Evolutionary conservation across 2,329 filamentous ascomycete species (phyloP).

Genomic region (Scedosporium aurantiacum): DNA sequence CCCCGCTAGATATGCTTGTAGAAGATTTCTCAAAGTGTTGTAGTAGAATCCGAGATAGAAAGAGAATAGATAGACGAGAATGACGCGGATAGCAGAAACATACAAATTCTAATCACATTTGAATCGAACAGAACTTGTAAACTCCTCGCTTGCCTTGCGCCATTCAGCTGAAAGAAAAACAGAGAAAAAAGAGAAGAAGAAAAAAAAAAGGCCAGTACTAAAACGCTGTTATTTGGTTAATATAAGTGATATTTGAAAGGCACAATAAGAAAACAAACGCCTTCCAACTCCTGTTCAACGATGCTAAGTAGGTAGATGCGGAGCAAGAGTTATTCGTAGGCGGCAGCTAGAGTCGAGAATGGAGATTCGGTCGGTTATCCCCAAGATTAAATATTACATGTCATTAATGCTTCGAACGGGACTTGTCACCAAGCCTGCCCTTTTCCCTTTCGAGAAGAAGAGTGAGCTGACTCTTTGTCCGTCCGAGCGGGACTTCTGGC

Average conservation of each 20-base stretch:
- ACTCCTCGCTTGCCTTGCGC: too few relatives aligned
- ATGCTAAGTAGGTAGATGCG: neutral
- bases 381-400: neutral
- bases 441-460: slow-evolving; percentile 45
- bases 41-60: neutral
- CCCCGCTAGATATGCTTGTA: neutral
- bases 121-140: too few relatives aligned
- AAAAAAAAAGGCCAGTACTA: too few relatives aligned
- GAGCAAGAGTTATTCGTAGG: neutral
- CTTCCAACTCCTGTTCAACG: neutral
- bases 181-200: too few relatives aligned
- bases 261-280: too few relatives aligned
- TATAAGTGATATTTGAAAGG: too few relatives aligned
- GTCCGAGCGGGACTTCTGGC: slow-evolving; percentile 36
- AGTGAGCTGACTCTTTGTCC: slow-evolving; percentile 50
- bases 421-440: slow-evolving; percentile 9
- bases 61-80: neutral
- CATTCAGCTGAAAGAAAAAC: too few relatives aligned
- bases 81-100: too few relatives aligned
- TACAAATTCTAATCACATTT: too few relatives aligned
- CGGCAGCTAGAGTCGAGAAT: too few relatives aligned
- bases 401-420: neutral
- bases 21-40: neutral
- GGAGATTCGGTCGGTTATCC: too few relatives aligned
- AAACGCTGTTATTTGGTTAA: too few relatives aligned